Evolutionary conservation across 2,329 filamentous ascomycete genomes (phyloP).

Genomic region (Aspergillus proliferans): DNA sequence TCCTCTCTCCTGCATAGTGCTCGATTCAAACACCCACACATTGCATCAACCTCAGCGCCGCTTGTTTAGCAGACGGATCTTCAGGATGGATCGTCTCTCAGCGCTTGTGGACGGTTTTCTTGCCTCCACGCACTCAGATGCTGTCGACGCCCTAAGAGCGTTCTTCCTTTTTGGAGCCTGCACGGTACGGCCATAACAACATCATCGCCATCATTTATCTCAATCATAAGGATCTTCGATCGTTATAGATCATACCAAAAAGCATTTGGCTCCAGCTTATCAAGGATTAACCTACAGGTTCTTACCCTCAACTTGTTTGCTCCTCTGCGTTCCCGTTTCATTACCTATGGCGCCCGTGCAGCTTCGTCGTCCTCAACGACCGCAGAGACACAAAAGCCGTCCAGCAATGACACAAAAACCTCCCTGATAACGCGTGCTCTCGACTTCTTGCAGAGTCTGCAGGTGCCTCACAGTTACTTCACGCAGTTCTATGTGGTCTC

Average conservation of each 20-base stretch:
- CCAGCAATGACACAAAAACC: conserved; percentile 6
- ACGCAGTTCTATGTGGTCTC: conserved; percentile 77
- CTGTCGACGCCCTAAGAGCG: conserved; percentile 28
- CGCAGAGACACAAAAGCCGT: conserved; percentile 7
- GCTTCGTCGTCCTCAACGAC: conserved; percentile 17
- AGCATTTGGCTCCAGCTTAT: conserved; percentile 34
- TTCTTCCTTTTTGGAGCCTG: conserved; percentile 34
- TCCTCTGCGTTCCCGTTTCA: conserved; percentile 49
- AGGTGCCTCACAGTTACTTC: conserved; percentile 86
- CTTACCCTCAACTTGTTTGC: conserved; percentile 44
- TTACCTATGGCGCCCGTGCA: conserved; percentile 55
- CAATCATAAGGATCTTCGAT: background rate
- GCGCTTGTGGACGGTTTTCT: conserved; percentile 9
- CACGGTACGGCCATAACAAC: conserved; percentile 24
- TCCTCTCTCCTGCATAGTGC: too few relatives aligned
- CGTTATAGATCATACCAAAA: conserved; percentile 15
- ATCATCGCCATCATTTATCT: background rate
- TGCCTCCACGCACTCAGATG: conserved; percentile 21
- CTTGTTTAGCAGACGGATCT: conserved; percentile 1
- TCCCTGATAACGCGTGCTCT: conserved; percentile 28
- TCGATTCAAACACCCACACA: too few relatives aligned
- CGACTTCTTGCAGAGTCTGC: conserved; percentile 48
- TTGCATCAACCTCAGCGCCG: too few relatives aligned
- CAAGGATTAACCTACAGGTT: background rate
- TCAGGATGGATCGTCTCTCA: conserved; percentile 9